These are phyloP conservation scores for Tylopilus microsporus DNA, from an alignment of 1,284 basidiomycete genomes.

Conservation along the genomic window DNA sequence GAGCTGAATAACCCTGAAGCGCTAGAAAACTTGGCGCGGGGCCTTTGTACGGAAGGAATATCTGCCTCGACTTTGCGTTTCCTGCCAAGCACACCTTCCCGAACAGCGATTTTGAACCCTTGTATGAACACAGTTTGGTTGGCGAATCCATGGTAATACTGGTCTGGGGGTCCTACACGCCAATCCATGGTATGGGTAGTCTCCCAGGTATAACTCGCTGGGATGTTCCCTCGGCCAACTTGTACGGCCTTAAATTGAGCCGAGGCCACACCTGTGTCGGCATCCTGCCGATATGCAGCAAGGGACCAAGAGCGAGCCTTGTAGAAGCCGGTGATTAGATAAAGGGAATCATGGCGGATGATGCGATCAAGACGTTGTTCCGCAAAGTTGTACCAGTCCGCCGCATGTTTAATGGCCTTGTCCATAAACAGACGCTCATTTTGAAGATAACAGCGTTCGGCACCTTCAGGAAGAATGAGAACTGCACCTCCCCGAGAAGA, in stretches of 20 bases:
- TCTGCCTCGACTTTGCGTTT: constrained; percentile 6
- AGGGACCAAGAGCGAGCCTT: constrained; percentile 24
- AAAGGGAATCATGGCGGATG: constrained; percentile 19
- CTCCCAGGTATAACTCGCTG: constrained; percentile 16
- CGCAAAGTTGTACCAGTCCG: constrained; percentile 22
- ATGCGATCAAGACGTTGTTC: constrained; percentile 13
- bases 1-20: not conserved
- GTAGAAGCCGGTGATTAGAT: constrained; percentile 20
- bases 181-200: constrained; percentile 15
- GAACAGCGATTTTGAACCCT: constrained; percentile 18
- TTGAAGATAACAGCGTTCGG: constrained; percentile 16
- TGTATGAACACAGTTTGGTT: constrained; percentile 23
- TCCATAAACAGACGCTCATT: constrained; percentile 11
- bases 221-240: constrained; percentile 12
- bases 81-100: constrained; percentile 5
- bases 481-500: constrained; percentile 20
- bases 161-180: constrained; percentile 16
- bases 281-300: constrained; percentile 11
- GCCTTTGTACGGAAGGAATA: not conserved
- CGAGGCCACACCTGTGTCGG: not conserved
- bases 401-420: constrained; percentile 9
- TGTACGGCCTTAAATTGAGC: constrained; percentile 10
- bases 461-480: constrained; percentile 21
- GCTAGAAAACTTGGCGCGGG: not conserved
- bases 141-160: constrained; percentile 8